phyloP scores from a whole-genome alignment of 257 asterid genomes.

The Rehmannia glutinosa region DNA sequence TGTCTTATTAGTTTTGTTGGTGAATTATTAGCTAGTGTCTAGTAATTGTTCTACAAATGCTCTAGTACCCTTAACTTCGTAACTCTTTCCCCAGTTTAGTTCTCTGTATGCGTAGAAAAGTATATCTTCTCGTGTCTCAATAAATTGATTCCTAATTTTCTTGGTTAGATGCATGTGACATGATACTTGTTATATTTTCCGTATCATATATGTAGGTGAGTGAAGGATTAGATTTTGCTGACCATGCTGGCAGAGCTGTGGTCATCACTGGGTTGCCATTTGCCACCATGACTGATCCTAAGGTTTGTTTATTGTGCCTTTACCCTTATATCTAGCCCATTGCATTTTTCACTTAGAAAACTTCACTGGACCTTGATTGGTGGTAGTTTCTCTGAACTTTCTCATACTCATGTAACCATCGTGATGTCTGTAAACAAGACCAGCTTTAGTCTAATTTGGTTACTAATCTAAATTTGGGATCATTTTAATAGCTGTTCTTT shows the following conservation, averaged over 20 bases:
- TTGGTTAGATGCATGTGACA: not conserved
- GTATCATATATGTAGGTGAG: conserved; percentile 57
- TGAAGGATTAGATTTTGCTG: conserved; percentile 98
- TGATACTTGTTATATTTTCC: conserved; percentile 7
- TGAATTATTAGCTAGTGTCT: too few relatives aligned
- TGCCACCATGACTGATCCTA: conserved; percentile 80
- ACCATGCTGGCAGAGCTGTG: conserved; percentile 98
- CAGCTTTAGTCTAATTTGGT: not conserved
- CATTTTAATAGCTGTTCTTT: not conserved
- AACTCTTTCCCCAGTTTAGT: not conserved
- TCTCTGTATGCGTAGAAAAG: not conserved
- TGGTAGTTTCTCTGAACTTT: not conserved
- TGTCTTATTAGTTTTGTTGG: too few relatives aligned
- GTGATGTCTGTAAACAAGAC: not conserved
- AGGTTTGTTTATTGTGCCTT: conserved; percentile 53
- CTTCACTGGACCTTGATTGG: not conserved
- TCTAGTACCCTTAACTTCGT: not conserved
- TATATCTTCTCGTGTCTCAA: not conserved
- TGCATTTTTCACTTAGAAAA: conserved; percentile 9
- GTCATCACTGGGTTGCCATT: conserved; percentile 92
- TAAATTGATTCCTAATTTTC: conserved; percentile 7
- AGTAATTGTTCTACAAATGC: too few relatives aligned
- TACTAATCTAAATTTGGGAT: too few relatives aligned
- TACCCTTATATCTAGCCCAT: conserved; percentile 1
- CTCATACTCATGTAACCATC: not conserved